Conservation (phyloP, 1,284 basidiomycete genomes). For the Ceratobasidium sp. region DNA sequence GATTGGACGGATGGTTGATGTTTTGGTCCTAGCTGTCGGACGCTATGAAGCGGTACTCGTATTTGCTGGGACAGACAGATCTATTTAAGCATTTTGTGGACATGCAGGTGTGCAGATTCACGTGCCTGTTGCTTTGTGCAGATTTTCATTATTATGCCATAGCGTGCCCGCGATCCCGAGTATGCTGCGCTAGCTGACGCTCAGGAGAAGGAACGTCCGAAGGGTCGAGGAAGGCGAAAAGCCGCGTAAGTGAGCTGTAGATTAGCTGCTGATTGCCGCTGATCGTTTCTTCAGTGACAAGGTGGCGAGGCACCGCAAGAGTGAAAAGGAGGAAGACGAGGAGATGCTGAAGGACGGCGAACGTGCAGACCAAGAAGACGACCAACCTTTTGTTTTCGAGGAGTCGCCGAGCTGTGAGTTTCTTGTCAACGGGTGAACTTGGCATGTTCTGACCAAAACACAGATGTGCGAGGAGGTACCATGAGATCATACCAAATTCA, state of each 20-base stretch:
- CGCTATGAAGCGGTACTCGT: constrained; percentile 94
- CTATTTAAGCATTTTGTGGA: constrained; percentile 96
- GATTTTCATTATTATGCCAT: background rate
- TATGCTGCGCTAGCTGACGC: constrained; percentile 89
- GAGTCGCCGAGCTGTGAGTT: constrained; percentile 87
- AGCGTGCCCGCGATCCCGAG: constrained; percentile 92
- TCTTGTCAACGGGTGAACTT: constrained; percentile 34
- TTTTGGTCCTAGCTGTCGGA: constrained; percentile 77
- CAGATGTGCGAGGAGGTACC: constrained; percentile 84
- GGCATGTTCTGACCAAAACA: constrained; percentile 30
- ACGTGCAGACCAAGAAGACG: constrained; percentile 79
- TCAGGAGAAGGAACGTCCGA: constrained; percentile 74
- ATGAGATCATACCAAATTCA: constrained; percentile 98
- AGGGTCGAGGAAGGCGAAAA: constrained; percentile 83
- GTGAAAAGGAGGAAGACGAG: constrained; percentile 98
- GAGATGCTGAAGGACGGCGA: constrained; percentile 91
- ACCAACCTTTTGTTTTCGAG: constrained; percentile 91
- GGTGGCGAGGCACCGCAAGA: constrained; percentile 88
- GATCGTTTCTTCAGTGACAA: constrained; percentile 63
- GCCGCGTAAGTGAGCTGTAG: constrained; percentile 63
- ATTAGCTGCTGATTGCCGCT: background rate
- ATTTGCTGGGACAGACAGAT: constrained; percentile 94
- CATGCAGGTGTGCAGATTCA: constrained; percentile 72
- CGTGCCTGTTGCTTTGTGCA: background rate
- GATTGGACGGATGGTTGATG: constrained; percentile 44